These are phyloP conservation scores for Candida vaughaniae DNA, from an alignment of 805 yeast species.

Conservation along the genomic window DNA sequence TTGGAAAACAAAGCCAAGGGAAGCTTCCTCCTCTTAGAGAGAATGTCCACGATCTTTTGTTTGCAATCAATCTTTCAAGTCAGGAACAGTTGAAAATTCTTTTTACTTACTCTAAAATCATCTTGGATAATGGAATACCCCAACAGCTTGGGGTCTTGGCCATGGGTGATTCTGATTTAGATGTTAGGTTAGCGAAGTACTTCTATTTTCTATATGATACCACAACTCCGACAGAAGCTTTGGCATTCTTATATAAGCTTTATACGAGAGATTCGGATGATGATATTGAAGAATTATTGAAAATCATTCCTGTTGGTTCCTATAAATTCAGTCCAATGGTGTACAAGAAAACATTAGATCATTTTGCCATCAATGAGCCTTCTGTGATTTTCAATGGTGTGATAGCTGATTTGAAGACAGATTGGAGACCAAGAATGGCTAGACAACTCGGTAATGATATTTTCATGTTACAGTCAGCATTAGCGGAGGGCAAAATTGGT, in stretches of 20 bases:
- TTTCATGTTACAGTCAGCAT: conserved; percentile 24
- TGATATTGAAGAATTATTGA: conserved; percentile 20
- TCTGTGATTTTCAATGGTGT: conserved; percentile 73
- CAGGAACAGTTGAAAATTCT: conserved; percentile 50
- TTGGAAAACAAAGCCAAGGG: conserved; percentile 17
- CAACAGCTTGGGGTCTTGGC: conserved; percentile 88
- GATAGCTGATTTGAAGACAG: conserved; percentile 46
- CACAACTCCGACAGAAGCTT: conserved; percentile 31
- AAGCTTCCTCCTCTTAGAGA: conserved; percentile 68
- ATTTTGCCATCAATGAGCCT: conserved; percentile 44
- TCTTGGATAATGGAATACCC: conserved; percentile 61
- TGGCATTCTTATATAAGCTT: conserved; percentile 40
- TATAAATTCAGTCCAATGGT: conserved; percentile 17
- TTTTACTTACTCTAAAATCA: conserved; percentile 47
- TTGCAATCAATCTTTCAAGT: conserved; percentile 62
- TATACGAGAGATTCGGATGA: conserved; percentile 25
- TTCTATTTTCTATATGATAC: conserved; percentile 34
- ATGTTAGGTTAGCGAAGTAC: conserved; percentile 26
- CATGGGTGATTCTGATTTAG: conserved; percentile 31
- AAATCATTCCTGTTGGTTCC: conserved; percentile 12
- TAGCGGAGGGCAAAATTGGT: conserved; percentile 22
- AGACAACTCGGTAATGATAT: conserved; percentile 58
- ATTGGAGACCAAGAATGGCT: conserved; percentile 57
- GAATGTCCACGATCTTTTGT: conserved; percentile 72
- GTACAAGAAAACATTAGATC: conserved; percentile 21